Percentiles rank a stretch among this genome's conserved stretches.
phyloP scores from a whole-genome alignment of 805 yeast genomes.

The Pachysolen tannophilus region DNA sequence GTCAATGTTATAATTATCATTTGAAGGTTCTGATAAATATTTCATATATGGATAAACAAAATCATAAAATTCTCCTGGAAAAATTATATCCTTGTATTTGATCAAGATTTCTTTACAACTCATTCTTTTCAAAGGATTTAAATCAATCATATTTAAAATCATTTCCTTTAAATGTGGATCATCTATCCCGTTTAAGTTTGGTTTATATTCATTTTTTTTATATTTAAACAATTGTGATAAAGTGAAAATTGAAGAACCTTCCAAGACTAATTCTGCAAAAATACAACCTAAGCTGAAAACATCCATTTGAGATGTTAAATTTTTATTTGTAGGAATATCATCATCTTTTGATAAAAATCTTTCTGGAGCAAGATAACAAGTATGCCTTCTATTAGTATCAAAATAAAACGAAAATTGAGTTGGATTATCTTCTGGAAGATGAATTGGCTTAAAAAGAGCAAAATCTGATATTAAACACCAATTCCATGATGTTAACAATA shows the following conservation, averaged over 20 bases:
- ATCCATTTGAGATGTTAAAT: conserved; percentile 63
- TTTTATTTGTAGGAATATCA: conserved; percentile 18
- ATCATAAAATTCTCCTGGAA: conserved; percentile 62
- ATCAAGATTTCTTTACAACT: conserved; percentile 46
- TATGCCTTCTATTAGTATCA: conserved; percentile 80
- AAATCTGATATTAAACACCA: conserved; percentile 82
- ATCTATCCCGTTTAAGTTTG: conserved; percentile 51
- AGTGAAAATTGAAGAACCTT: conserved; percentile 82
- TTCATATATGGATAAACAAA: conserved; percentile 65
- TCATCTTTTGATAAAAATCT: conserved; percentile 44
- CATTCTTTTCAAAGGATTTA: conserved; percentile 55
- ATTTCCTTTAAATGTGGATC: conserved; percentile 44
- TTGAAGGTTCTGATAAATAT: conserved; percentile 22
- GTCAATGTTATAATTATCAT: neutral
- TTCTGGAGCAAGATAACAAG: conserved; percentile 93
- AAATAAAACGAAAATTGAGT: conserved; percentile 86
- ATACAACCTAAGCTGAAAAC: conserved; percentile 80
- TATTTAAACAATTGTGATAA: conserved; percentile 82
- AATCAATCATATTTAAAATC: conserved; percentile 52
- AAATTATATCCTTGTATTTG: conserved; percentile 40
- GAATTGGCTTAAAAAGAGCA: conserved; percentile 76
- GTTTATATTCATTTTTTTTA: conserved; percentile 57
- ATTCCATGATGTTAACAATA: conserved; percentile 80
- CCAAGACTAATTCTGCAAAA: conserved; percentile 80
- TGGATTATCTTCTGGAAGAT: conserved; percentile 88